Percentiles rank a stretch among this genome's conserved stretches.
These are phyloP conservation scores for Saccharomycopsis fibuligera DNA, from an alignment of 805 yeast genomes.

Conservation along the genomic window DNA sequence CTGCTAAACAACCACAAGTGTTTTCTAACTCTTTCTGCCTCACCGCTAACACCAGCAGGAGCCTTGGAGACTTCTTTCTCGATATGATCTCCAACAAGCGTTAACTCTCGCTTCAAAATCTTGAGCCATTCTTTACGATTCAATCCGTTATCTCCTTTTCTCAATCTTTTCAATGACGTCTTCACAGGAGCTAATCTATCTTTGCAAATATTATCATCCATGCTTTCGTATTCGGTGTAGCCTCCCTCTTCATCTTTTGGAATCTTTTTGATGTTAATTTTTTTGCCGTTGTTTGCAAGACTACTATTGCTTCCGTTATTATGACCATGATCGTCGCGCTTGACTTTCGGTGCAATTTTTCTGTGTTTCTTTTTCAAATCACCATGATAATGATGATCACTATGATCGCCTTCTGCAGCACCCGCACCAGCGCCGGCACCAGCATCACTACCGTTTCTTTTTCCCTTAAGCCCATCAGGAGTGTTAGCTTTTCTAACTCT, in stretches of 20 bases:
- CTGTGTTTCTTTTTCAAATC: constrained; percentile 15
- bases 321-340: constrained; percentile 11
- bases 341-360: constrained; percentile 16
- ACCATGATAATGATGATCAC: constrained; percentile 24
- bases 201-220: constrained; percentile 71
- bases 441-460: not conserved
- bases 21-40: constrained; percentile 39
- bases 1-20: constrained; percentile 84
- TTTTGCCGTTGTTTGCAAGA: constrained; percentile 1
- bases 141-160: constrained; percentile 65
- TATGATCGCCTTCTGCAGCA: constrained; percentile 18
- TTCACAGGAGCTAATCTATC: constrained; percentile 57
- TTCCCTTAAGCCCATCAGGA: constrained; percentile 12
- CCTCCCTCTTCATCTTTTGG: constrained; percentile 14
- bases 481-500: constrained; percentile 24
- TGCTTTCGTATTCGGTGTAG: constrained; percentile 54
- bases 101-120: constrained; percentile 59
- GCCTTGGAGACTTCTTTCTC: constrained; percentile 31
- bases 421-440: not conserved
- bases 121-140: constrained; percentile 74
- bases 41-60: constrained; percentile 18
- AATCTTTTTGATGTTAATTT: constrained; percentile 20
- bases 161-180: constrained; percentile 56
- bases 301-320: not conserved
- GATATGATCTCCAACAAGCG: constrained; percentile 71